Conservation (phyloP, 2,329 filamentous ascomycete species). For the Ceratocystis diversiconidia region DNA sequence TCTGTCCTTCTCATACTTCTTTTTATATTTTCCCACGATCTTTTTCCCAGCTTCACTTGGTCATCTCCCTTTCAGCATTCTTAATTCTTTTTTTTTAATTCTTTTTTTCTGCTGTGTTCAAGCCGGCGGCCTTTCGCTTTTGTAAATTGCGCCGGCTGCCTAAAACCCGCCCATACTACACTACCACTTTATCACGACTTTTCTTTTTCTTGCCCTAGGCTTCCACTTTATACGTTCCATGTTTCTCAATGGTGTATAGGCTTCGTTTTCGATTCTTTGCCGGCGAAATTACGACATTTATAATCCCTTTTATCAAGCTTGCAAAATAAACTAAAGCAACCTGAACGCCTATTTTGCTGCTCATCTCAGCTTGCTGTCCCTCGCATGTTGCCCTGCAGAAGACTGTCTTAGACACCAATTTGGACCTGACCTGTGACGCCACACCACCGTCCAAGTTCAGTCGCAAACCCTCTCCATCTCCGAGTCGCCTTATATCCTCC, state of each 20-base stretch:
- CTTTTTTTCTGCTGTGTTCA: neutral
- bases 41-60: neutral
- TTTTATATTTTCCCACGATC: constrained; percentile 7
- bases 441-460: too few relatives aligned
- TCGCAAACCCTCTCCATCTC: neutral
- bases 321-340: neutral
- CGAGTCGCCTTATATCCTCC: neutral
- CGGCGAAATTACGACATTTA: too few relatives aligned
- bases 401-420: constrained; percentile 9
- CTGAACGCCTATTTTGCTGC: neutral
- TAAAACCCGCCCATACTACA: neutral
- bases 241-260: too few relatives aligned
- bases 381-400: constrained; percentile 5
- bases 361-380: neutral
- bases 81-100: neutral
- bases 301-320: too few relatives aligned
- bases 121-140: constrained; percentile 7
- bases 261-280: too few relatives aligned
- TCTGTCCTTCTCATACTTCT: constrained; percentile 3
- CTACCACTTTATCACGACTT: neutral
- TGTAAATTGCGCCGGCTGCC: neutral
- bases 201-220: neutral
- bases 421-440: neutral
- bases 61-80: neutral
- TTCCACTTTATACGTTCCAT: neutral